Evolutionary conservation across 2,329 filamentous ascomycete species (phyloP).

Genomic region (Gaeumannomyces tritici): DNA sequence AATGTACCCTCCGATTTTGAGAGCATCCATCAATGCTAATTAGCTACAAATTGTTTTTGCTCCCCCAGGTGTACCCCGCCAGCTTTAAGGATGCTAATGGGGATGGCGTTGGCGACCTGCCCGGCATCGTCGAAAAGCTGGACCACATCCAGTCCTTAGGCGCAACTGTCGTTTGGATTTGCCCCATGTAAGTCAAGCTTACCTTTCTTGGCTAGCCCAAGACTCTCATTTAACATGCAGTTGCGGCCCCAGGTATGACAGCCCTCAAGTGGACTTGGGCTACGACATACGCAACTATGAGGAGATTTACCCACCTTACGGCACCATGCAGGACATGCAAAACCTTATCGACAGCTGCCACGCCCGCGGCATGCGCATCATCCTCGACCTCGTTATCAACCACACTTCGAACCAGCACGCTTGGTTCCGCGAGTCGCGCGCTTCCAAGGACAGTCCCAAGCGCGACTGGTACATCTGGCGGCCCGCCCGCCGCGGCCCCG

Average conservation of each 20-base stretch:
- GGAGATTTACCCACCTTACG: constrained; percentile 43
- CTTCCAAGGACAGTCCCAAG: constrained; percentile 51
- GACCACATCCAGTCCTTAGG: constrained; percentile 55
- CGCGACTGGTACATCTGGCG: constrained; percentile 42
- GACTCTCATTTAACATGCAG: background rate
- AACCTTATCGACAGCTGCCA: constrained; percentile 49
- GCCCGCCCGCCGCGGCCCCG: constrained; percentile 28
- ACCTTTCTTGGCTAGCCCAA: background rate
- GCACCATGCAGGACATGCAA: constrained; percentile 56
- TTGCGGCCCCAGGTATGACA: constrained; percentile 23
- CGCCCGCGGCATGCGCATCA: constrained; percentile 55
- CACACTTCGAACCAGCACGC: constrained; percentile 64
- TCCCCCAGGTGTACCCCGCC: constrained; percentile 37
- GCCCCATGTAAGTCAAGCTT: constrained; percentile 22
- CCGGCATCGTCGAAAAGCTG: constrained; percentile 53
- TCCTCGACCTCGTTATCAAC: constrained; percentile 70
- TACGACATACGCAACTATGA: constrained; percentile 61
- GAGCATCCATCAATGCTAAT: too few species aligned
- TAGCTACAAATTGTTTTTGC: background rate
- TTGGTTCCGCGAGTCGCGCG: constrained; percentile 61
- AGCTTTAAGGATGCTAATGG: constrained; percentile 47
- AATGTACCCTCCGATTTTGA: background rate
- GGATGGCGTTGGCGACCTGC: constrained; percentile 58
- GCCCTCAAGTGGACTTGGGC: constrained; percentile 47
- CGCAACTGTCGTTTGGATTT: constrained; percentile 52